phyloP scores from a whole-genome alignment of 495 filamentous ascomycete species.

The Sabuloglossum arenarium region DNA sequence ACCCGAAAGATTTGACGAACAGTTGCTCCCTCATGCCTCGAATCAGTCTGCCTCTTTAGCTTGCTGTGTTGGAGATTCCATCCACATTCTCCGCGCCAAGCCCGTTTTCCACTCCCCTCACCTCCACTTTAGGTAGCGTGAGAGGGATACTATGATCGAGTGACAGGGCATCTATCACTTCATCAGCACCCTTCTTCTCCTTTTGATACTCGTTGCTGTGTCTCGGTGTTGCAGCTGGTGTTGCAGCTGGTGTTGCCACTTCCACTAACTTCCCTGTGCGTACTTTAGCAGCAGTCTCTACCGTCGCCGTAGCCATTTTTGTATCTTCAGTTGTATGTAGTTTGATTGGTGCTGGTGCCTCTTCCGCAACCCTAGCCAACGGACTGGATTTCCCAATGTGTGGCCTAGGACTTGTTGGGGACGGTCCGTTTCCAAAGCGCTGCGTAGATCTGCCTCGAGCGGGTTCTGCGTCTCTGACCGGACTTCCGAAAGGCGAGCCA shows the following conservation, averaged over 20 bases:
- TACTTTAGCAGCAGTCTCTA: neutral
- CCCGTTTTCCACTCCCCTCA: neutral
- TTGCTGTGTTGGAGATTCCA: neutral
- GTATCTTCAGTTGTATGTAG: neutral
- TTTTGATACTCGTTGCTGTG: neutral
- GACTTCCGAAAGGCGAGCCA: constrained; percentile 30
- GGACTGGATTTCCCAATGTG: constrained; percentile 30
- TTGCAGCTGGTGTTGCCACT: neutral
- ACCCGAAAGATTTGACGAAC: neutral
- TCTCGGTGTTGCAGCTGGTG: neutral
- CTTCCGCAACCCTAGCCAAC: constrained; percentile 31
- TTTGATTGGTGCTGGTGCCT: constrained; percentile 12
- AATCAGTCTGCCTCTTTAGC: neutral
- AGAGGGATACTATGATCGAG: neutral
- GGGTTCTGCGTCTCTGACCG: constrained; percentile 23
- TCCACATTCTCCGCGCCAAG: neutral
- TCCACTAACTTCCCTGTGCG: constrained; percentile 2
- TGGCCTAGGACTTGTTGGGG: constrained; percentile 30
- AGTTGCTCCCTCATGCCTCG: neutral
- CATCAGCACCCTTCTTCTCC: neutral
- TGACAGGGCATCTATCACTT: neutral
- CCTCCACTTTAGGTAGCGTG: neutral
- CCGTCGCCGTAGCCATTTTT: neutral
- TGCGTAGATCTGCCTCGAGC: constrained; percentile 32
- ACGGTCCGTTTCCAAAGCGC: constrained; percentile 28